phyloP scores from a whole-genome alignment of 768 basidiomycete genomes.

The Boletus sensibilis region DNA sequence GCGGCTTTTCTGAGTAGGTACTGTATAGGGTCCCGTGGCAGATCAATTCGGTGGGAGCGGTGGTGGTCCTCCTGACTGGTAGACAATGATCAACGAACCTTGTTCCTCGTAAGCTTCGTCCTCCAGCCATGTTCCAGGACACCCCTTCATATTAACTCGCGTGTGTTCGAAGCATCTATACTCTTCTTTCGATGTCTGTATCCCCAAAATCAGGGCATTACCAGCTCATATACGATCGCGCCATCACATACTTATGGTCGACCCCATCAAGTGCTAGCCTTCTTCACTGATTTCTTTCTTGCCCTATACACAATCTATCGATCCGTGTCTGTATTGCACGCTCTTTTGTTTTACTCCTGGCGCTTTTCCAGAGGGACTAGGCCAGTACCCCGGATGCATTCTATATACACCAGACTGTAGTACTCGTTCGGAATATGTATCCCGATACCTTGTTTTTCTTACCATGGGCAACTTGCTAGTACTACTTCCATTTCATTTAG shows the following conservation, averaged over 20 bases:
- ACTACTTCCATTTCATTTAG: neutral
- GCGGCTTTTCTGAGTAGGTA: neutral
- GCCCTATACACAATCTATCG: constrained; percentile 2
- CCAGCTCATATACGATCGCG: constrained; percentile 11
- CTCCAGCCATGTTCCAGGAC: neutral
- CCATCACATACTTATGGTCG: neutral
- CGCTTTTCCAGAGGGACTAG: constrained; percentile 1
- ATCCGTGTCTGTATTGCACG: constrained; percentile 8
- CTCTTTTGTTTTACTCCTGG: constrained; percentile 2
- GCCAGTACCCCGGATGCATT: constrained; percentile 5
- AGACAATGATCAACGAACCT: neutral
- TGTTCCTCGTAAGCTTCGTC: constrained; percentile 12
- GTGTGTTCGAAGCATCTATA: constrained; percentile 1
- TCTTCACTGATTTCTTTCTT: constrained; percentile 3
- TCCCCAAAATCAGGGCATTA: constrained; percentile 12
- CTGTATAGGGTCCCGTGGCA: constrained; percentile 16
- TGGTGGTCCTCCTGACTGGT: constrained; percentile 29
- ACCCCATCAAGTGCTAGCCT: constrained; percentile 1
- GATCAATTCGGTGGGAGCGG: constrained; percentile 23
- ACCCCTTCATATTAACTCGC: constrained; percentile 2
- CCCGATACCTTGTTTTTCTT: neutral
- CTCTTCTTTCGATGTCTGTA: neutral
- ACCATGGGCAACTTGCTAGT: neutral
- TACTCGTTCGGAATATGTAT: constrained; percentile 3
- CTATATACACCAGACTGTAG: constrained; percentile 10